phyloP scores from a whole-genome alignment of 1,139 yeast genomes.

The Saccharomyces hybrid region DNA sequence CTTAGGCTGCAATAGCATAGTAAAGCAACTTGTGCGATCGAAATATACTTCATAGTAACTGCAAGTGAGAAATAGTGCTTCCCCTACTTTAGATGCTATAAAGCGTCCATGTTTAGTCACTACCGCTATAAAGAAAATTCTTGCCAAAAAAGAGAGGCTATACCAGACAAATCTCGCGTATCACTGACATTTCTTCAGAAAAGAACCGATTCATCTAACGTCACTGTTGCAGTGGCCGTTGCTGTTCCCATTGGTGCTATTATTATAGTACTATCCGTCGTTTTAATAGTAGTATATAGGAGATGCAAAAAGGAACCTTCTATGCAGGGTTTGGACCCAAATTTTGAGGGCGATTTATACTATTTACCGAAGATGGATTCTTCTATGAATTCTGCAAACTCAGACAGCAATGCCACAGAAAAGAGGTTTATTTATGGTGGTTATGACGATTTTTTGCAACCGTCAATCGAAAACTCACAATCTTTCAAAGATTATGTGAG shows the following conservation, averaged over 20 bases:
- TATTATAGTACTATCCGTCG: slow-evolving; percentile 38
- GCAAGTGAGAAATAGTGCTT: background rate
- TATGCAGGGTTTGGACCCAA: slow-evolving; percentile 59
- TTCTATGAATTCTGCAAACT: slow-evolving; percentile 21
- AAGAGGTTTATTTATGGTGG: slow-evolving; percentile 3
- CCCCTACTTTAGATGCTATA: background rate
- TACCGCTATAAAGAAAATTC: background rate
- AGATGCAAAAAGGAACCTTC: slow-evolving; percentile 47
- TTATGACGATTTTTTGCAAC: slow-evolving; percentile 14
- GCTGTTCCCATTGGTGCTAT: slow-evolving; percentile 57
- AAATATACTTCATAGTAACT: background rate
- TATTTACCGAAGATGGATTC: slow-evolving; percentile 40
- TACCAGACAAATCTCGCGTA: background rate
- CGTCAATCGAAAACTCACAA: slow-evolving; percentile 15
- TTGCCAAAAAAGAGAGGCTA: background rate
- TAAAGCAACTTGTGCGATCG: background rate
- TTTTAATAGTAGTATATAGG: slow-evolving; percentile 48
- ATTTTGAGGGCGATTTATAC: slow-evolving; percentile 68
- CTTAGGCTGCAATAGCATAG: background rate
- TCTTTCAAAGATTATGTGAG: slow-evolving; percentile 19
- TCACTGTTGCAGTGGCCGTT: slow-evolving; percentile 55
- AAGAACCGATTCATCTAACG: slow-evolving; percentile 21
- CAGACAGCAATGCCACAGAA: slow-evolving; percentile 4
- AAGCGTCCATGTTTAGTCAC: background rate
- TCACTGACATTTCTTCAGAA: background rate